Evolutionary conservation across 225 moss, liverwort and hornwort genomes (phyloP).

Genomic region (Thuidium tamariscinum): DNA sequence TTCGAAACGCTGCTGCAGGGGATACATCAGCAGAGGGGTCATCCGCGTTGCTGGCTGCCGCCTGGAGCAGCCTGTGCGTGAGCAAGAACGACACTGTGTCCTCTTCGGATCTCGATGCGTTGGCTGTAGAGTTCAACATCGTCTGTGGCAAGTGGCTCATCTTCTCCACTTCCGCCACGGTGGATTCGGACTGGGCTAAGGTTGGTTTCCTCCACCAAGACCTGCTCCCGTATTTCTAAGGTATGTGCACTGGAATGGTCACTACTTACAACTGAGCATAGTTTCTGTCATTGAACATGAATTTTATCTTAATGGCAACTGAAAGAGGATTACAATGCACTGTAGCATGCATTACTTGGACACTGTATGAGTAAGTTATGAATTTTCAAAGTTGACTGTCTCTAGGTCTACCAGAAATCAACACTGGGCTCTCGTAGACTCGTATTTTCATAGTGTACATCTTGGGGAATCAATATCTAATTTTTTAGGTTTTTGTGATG

Average conservation of each 20-base stretch:
- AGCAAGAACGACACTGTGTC: neutral
- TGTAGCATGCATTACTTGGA: neutral
- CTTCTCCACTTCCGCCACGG: slow-evolving; percentile 1
- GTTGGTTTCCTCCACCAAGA: neutral
- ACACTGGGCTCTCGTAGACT: neutral
- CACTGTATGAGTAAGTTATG: neutral
- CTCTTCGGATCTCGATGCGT: slow-evolving; percentile 1
- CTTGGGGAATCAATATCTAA: neutral
- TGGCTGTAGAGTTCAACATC: neutral
- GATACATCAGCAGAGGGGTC: neutral
- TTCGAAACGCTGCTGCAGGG: neutral
- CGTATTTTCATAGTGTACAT: neutral
- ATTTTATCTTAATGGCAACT: neutral
- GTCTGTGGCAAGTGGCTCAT: slow-evolving; percentile 19
- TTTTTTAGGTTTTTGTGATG: neutral
- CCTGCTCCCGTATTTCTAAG: neutral
- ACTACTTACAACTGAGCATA: neutral
- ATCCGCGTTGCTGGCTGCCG: neutral
- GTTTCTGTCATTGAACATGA: too few relatives aligned
- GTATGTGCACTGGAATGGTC: neutral
- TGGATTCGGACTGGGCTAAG: slow-evolving; percentile 14
- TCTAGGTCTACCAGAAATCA: neutral
- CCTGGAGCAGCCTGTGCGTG: slow-evolving; percentile 9
- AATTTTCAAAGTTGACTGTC: neutral
- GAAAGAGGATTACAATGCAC: neutral